These are phyloP conservation scores for Melastoma malabathricum DNA, from an alignment of 345 rosid species.

Conservation along the genomic window DNA sequence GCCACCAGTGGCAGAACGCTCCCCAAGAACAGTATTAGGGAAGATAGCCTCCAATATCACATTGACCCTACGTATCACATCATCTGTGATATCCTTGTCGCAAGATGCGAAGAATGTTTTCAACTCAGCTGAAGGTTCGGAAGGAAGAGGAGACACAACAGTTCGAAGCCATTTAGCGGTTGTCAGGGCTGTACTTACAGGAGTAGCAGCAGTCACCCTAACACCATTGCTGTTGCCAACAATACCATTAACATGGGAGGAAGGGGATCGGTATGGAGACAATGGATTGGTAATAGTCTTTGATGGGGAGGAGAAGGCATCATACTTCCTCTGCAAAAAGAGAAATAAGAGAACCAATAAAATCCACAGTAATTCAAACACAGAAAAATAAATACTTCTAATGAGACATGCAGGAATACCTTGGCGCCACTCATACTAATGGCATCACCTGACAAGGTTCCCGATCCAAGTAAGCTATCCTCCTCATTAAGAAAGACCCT, in stretches of 20 bases:
- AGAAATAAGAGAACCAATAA: not conserved
- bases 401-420: conserved; percentile 30
- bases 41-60: conserved; percentile 90
- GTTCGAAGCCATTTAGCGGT: conserved; percentile 97
- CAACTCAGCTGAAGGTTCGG: conserved; percentile 65
- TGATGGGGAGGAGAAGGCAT: conserved; percentile 62
- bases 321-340: conserved; percentile 50
- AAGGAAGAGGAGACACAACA: conserved; percentile 62
- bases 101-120: conserved; percentile 62
- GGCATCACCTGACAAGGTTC: conserved; percentile 52
- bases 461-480: conserved; percentile 72
- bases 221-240: conserved; percentile 19
- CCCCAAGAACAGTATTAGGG: conserved; percentile 61
- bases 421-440: conserved; percentile 41
- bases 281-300: conserved; percentile 71
- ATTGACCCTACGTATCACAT: conserved; percentile 65
- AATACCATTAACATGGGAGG: conserved; percentile 45
- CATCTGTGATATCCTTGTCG: conserved; percentile 68
- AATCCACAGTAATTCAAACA: not conserved
- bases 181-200: conserved; percentile 87
- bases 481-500: conserved; percentile 75
- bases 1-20: conserved; percentile 45
- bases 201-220: conserved; percentile 67
- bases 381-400: not conserved
- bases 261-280: conserved; percentile 71